Evolutionary conservation across 2,329 filamentous ascomycete species (phyloP).

Genomic region (Penicillium sp.): DNA sequence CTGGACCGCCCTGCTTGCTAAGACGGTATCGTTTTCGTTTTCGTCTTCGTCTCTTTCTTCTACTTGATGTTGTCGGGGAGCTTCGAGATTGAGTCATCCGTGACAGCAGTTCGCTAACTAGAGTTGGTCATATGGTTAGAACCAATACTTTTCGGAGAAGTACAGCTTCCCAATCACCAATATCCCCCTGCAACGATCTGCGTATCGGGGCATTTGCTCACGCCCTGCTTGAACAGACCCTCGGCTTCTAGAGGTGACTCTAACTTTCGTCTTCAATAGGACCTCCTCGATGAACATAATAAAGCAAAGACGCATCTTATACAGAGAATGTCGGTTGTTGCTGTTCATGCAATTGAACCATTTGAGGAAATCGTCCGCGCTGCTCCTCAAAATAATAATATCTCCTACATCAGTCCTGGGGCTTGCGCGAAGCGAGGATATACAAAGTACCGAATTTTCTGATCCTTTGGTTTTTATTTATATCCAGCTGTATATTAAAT

Average conservation of each 20-base stretch:
- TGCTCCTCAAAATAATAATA: constrained; percentile 13
- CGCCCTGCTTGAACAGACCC: constrained; percentile 45
- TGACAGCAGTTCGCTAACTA: constrained; percentile 51
- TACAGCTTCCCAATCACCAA: constrained; percentile 37
- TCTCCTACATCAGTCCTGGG: constrained; percentile 4
- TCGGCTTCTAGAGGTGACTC: constrained; percentile 8
- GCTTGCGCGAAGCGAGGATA: constrained; percentile 4
- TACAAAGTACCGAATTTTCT: not conserved
- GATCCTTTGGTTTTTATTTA: not conserved
- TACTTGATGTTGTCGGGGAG: constrained; percentile 26
- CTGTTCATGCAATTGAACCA: constrained; percentile 2
- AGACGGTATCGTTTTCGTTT: not conserved
- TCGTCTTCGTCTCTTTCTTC: constrained; percentile 18
- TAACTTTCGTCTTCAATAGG: constrained; percentile 17
- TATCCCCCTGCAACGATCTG: constrained; percentile 50
- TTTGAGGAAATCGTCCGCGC: constrained; percentile 12
- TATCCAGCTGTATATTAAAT: not conserved
- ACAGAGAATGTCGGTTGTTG: constrained; percentile 8
- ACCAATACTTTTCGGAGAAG: not conserved
- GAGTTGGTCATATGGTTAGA: too few relatives aligned
- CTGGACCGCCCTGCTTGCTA: constrained; percentile 3
- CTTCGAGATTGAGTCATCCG: constrained; percentile 44
- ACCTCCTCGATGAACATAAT: constrained; percentile 11
- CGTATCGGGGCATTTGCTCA: constrained; percentile 50
- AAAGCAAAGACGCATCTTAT: not conserved